A percentile compares a stretch with the other conserved stretches of the same genome.
These are phyloP conservation scores for Termitomyces sp. DNA, from an alignment of 768 basidiomycete species.

Conservation along the genomic window DNA sequence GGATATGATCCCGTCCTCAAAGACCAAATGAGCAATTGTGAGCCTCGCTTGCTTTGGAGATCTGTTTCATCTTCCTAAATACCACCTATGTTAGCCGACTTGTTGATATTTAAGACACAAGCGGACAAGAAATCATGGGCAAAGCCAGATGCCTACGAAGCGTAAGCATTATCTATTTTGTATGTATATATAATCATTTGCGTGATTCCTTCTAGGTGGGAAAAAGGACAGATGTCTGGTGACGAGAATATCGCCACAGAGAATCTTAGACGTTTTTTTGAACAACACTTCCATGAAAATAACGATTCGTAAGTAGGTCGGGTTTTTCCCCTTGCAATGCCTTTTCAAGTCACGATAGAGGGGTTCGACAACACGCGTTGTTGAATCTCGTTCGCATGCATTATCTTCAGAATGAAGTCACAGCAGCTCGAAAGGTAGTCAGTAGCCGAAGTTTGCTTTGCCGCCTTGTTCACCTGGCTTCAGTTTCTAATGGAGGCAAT, in stretches of 20 bases:
- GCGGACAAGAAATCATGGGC: slow-evolving; percentile 65
- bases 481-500: slow-evolving; percentile 77
- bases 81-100: slow-evolving; percentile 27
- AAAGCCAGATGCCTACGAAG: slow-evolving; percentile 50
- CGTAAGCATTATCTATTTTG: too few species aligned
- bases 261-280: slow-evolving; percentile 73
- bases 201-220: slow-evolving; percentile 45
- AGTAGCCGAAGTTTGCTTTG: neutral
- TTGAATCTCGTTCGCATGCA: slow-evolving; percentile 76
- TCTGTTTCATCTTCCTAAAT: neutral
- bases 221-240: slow-evolving; percentile 55
- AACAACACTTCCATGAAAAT: slow-evolving; percentile 76
- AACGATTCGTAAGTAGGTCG: slow-evolving; percentile 63
- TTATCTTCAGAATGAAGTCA: slow-evolving; percentile 61
- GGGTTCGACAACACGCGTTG: slow-evolving; percentile 74
- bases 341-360: slow-evolving; percentile 33
- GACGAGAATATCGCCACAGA: slow-evolving; percentile 69
- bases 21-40: slow-evolving; percentile 46
- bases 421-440: slow-evolving; percentile 60
- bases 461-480: neutral
- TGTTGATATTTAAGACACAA: slow-evolving; percentile 55
- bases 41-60: slow-evolving; percentile 9
- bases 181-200: too few species aligned
- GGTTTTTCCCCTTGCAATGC: neutral
- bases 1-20: slow-evolving; percentile 47